phyloP scores from a whole-genome alignment of 495 filamentous ascomycete genomes.

The Acidiella bohemica region DNA sequence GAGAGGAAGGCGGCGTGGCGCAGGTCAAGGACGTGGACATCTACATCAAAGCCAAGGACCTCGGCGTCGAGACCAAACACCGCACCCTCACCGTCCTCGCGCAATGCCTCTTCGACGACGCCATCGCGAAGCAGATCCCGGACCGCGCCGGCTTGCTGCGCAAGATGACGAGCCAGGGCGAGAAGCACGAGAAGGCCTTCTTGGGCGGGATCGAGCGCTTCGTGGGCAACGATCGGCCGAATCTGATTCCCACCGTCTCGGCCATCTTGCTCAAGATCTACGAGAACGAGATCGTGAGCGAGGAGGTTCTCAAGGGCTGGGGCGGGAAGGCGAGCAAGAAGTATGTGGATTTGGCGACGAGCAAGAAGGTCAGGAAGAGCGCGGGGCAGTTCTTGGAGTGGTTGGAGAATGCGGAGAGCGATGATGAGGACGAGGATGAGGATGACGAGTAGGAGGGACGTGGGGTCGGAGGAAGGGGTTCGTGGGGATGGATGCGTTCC shows the following conservation, averaged over 20 bases:
- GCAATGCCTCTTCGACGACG: conserved; percentile 84
- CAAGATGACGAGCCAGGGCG: conserved; percentile 69
- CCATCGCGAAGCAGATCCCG: conserved; percentile 74
- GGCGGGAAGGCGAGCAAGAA: conserved; percentile 91
- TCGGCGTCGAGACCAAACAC: conserved; percentile 91
- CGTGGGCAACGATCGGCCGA: conserved; percentile 65
- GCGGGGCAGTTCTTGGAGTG: conserved; percentile 87
- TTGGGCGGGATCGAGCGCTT: conserved; percentile 95
- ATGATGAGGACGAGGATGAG: conserved; percentile 25
- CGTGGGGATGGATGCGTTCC: too few species aligned
- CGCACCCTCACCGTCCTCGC: conserved; percentile 83
- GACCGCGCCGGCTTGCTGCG: conserved; percentile 73
- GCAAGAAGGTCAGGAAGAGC: conserved; percentile 90
- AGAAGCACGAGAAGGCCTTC: conserved; percentile 90
- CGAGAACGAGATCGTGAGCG: conserved; percentile 70
- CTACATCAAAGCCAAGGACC: conserved; percentile 89
- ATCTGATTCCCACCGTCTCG: conserved; percentile 63
- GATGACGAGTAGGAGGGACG: neutral
- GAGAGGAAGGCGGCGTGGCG: conserved; percentile 53
- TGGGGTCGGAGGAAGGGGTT: neutral
- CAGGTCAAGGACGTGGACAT: conserved; percentile 77
- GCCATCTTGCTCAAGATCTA: conserved; percentile 80
- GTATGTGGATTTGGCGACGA: conserved; percentile 77
- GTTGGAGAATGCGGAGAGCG: conserved; percentile 83
- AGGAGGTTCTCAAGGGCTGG: conserved; percentile 84